Evolutionary conservation across 768 basidiomycete genomes (phyloP), one percentile per base, ranked within the genome.

Genomic region (Xerocomus brunneocitrinus): DNA sequence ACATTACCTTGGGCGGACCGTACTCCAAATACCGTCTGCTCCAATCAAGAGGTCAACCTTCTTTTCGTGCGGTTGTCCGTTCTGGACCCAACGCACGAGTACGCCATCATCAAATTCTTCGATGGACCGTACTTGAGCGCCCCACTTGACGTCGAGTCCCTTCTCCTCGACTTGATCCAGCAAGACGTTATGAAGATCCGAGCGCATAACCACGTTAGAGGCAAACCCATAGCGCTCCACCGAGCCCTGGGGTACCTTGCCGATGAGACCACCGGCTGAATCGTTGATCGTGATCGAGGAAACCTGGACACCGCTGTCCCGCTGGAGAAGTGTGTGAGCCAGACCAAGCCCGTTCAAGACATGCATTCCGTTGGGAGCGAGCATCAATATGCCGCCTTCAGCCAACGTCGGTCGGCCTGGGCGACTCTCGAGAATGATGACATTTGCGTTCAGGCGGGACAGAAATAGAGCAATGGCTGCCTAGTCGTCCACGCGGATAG

Each of bases 21-120:
- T 56, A 28, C 67, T 67, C 68, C 67, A 70, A 16, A 70, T 66
- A 4, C 66, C 64, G 27, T 70, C 68, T 32, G 67, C 68, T 35
- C 67, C 68, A 19, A 68, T 54, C 39, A 68, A 47, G 14, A 68
- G 64, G 50, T 70, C 68, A n/a, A 52, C 67, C 55, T 60, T 64
- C 55, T 53, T 64, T 49, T 66, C 55, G 38, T 66, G 51, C 12
- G 13, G 8, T 16, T 44, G 27, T 36, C 58, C 66, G 7, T 52
- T 44, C 55, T 68, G 59, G 12, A 28, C 14, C 67, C 67, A 68
- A 53, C 53, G 55, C 22, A 70, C 68, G 40, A 64, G 47, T 5
- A 68, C 60, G 25, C 64, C 62, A 10, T 64, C 62, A 6, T 58
- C 40, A 9, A 12, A 55, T 48, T 68, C 68, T 32, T 68, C 60